Evolutionary conservation across 768 basidiomycete species (phyloP).

Genomic region (Tulasnella sp.): DNA sequence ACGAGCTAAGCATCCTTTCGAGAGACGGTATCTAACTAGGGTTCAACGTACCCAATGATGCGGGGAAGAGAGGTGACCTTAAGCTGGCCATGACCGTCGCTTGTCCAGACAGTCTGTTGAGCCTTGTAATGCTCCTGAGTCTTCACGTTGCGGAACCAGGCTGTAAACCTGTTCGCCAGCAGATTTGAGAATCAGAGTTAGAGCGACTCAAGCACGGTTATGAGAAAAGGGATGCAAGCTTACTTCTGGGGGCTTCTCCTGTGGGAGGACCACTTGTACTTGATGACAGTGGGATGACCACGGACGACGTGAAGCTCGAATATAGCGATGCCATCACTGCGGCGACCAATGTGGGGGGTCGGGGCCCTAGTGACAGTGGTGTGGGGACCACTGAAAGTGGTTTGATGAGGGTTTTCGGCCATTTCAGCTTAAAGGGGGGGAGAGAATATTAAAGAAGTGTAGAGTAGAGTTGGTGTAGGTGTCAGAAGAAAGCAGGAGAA

Average conservation of each 20-base stretch:
- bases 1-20: neutral
- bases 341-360: too few relatives aligned
- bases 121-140: neutral
- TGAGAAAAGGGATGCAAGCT: neutral
- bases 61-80: neutral
- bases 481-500: neutral
- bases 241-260: neutral
- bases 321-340: neutral
- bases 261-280: neutral
- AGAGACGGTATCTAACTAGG: neutral
- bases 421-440: neutral
- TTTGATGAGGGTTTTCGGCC: too few relatives aligned
- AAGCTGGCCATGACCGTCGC: neutral
- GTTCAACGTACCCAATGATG: neutral
- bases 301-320: neutral
- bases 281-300: neutral
- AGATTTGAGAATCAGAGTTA: neutral
- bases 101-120: neutral
- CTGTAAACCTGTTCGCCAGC: neutral
- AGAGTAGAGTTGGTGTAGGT: neutral
- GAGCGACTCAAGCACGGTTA: too few relatives aligned
- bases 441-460: neutral
- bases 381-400: too few relatives aligned
- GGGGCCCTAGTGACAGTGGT: too few relatives aligned
- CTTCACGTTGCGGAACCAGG: neutral